A percentile compares a stretch with the other conserved stretches of the same genome.
These are phyloP conservation scores for Didymella keratinophila DNA, from an alignment of 2,329 filamentous ascomycete genomes.

Conservation along the genomic window DNA sequence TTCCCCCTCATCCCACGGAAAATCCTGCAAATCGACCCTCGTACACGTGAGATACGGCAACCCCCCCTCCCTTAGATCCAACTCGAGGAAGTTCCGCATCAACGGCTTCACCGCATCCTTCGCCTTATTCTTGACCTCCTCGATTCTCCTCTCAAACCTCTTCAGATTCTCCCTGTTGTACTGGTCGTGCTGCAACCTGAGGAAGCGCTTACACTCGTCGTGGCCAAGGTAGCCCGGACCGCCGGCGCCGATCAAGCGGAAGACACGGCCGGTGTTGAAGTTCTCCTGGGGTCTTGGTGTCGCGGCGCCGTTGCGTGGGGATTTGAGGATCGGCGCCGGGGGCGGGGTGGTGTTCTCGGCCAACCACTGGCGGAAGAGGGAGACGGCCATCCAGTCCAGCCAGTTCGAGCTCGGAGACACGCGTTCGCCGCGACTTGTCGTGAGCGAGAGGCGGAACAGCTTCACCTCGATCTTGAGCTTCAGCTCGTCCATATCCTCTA, in stretches of 20 bases:
- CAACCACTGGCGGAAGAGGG: constrained; percentile 90
- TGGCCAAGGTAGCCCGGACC: constrained; percentile 74
- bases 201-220: constrained; percentile 89
- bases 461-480: constrained; percentile 81
- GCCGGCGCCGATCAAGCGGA: constrained; percentile 75
- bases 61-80: constrained; percentile 69
- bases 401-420: constrained; percentile 81
- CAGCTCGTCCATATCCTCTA: constrained; percentile 86
- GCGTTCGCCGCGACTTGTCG: constrained; percentile 80
- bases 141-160: constrained; percentile 84
- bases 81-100: constrained; percentile 84
- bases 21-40: constrained; percentile 67
- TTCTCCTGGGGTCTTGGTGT: constrained; percentile 37
- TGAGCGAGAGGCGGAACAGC: constrained; percentile 81
- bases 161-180: constrained; percentile 88
- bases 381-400: constrained; percentile 88
- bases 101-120: constrained; percentile 83
- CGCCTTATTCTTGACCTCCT: constrained; percentile 86
- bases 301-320: constrained; percentile 36
- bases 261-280: constrained; percentile 74
- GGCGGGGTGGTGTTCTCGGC: constrained; percentile 86
- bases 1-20: constrained; percentile 65
- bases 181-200: constrained; percentile 81
- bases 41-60: constrained; percentile 72
- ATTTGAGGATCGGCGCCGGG: constrained; percentile 61